Base-by-base conservation (phyloP, 75 land plant genomes). In the Larix kaempferi region DNA sequence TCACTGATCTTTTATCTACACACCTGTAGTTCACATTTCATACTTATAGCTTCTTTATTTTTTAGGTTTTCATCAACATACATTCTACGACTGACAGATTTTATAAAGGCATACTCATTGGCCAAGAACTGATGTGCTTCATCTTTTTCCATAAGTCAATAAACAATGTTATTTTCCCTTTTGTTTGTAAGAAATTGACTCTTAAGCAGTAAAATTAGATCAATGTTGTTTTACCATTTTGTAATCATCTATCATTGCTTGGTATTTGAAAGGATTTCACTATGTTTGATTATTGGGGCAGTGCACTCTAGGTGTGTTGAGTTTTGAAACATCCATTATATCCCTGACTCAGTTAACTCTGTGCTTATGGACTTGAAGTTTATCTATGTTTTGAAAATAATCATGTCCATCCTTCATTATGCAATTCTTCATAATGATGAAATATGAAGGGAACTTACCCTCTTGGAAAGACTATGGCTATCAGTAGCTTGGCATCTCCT, bases 1-100 rank as follows among this genome's bases (percentile, higher is more conserved):
- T 83, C n/a, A n/a, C n/a, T n/a, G 78, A 83, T 83, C 84, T 81
- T 83, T 62, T 83, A 84, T 54, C 84, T 74, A 25, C 84, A 78
- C 19, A 83, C 83, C 56, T 78, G 80, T 1, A 12, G 16, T 33
- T 66, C 71, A 29, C 21, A 66, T 19, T 7, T n/a, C 6, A 2
- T 16, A 17, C 17, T 5, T 33, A 15, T 33, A 66, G 33, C 35
- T 12, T 0, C 35, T 29, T 66, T 35, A 4, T 39, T 35, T 37
- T 66, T 35, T 21, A 66, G n/a, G 44, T 66, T 66, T 64, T 17
- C 7, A 35, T 35, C 6, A 66, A 33, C 21, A 33, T 66, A 35
- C 1, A 33, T 5, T 17, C 17, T 6, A 65, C 33, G 21, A 29
- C 7, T 29, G n/a, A n/a, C n/a, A n/a, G n/a, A n/a, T n/a, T n/a